Conservation (phyloP, 345 rosid species). For the Euclidium syriacum region DNA sequence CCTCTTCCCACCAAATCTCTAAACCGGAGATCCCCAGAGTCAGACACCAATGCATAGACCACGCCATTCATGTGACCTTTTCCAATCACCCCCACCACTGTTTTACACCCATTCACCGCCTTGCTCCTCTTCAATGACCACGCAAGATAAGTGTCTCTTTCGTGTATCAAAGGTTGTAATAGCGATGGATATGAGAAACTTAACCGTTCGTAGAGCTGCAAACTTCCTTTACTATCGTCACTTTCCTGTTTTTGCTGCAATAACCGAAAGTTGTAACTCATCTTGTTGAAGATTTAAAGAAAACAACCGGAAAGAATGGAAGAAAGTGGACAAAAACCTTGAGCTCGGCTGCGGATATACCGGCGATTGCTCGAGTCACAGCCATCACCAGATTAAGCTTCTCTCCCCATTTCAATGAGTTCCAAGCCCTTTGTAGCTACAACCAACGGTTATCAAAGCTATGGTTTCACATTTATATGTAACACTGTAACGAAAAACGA, state of each 20-base stretch:
- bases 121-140: constrained; percentile 94
- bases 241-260: constrained; percentile 40
- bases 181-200: constrained; percentile 72
- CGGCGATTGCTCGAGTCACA: constrained; percentile 49
- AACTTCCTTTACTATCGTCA: constrained; percentile 30
- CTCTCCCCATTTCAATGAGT: constrained; percentile 52
- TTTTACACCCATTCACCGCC: constrained; percentile 68
- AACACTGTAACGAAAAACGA: not conserved
- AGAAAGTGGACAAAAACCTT: constrained; percentile 32
- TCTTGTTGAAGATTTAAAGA: not conserved
- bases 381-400: constrained; percentile 46
- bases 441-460: not conserved
- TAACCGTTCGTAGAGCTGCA: constrained; percentile 62
- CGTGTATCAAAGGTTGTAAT: constrained; percentile 65
- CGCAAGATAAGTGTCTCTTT: constrained; percentile 83
- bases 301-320: not conserved
- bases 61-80: constrained; percentile 90
- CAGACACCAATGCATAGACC: constrained; percentile 65
- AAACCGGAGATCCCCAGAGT: constrained; percentile 66
- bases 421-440: constrained; percentile 85
- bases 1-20: constrained; percentile 62
- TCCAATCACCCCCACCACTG: constrained; percentile 79
- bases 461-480: not conserved
- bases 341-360: constrained; percentile 32
- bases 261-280: not conserved